Percentiles rank a stretch among this genome's conserved stretches.
Evolutionary conservation across 768 basidiomycete species (phyloP).

Genomic region (Sarcodon sp.): DNA sequence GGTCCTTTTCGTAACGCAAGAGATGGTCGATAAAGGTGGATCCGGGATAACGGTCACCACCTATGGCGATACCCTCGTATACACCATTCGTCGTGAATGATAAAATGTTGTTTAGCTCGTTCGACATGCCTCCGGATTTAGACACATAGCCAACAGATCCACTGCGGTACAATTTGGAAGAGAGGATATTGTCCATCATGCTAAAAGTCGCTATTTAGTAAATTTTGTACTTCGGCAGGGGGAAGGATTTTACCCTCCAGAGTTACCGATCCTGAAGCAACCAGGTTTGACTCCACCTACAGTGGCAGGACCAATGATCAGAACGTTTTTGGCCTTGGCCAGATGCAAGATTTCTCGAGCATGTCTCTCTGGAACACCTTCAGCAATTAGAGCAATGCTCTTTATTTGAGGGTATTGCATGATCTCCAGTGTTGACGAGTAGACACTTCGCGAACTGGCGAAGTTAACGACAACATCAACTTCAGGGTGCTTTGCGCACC

Average conservation of each 20-base stretch:
- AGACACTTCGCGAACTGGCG: slow-evolving; percentile 86
- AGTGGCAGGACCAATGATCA: slow-evolving; percentile 94
- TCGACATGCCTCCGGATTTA: slow-evolving; percentile 99
- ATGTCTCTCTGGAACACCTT: slow-evolving; percentile 97
- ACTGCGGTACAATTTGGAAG: slow-evolving; percentile 95
- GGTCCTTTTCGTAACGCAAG: slow-evolving; percentile 92
- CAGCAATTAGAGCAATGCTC: slow-evolving; percentile 88
- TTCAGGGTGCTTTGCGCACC: slow-evolving; percentile 88
- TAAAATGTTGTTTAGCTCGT: slow-evolving; percentile 99
- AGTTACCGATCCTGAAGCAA: slow-evolving; percentile 99
- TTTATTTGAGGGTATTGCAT: slow-evolving; percentile 58
- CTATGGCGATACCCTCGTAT: slow-evolving; percentile 99
- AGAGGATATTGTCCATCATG: slow-evolving; percentile 99
- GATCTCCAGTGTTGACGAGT: slow-evolving; percentile 88
- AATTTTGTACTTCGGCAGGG: slow-evolving; percentile 5
- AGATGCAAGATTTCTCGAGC: slow-evolving; percentile 91
- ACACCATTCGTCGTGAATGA: slow-evolving; percentile 94
- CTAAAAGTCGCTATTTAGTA: slow-evolving; percentile 19
- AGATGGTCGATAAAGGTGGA: slow-evolving; percentile 99
- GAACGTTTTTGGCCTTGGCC: slow-evolving; percentile 73
- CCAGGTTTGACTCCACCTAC: slow-evolving; percentile 99
- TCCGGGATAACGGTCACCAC: slow-evolving; percentile 98
- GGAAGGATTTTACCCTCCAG: slow-evolving; percentile 64
- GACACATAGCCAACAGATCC: slow-evolving; percentile 98
- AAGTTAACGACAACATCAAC: slow-evolving; percentile 99